Conservation (phyloP, 176 grass and related monocot genomes). For the Raddia guianensis region DNA sequence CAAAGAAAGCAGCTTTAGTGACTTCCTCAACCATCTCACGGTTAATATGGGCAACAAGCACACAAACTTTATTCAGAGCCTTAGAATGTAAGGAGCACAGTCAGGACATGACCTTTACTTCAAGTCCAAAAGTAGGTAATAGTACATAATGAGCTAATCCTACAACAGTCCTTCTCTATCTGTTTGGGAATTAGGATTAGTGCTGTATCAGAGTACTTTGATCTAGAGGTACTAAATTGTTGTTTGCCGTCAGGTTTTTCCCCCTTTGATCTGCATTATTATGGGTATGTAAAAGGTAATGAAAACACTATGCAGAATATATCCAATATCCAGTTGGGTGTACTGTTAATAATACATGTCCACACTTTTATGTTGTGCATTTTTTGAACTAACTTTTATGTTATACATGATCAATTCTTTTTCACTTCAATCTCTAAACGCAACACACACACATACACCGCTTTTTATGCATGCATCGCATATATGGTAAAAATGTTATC, state of each 20-base stretch:
- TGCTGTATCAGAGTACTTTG: not conserved
- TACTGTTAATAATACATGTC: not conserved
- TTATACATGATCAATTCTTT: not conserved
- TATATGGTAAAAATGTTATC: too few species aligned
- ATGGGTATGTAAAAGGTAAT: constrained; percentile 25
- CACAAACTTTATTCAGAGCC: constrained; percentile 59
- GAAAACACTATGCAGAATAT: constrained; percentile 15
- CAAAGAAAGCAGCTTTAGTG: constrained; percentile 67
- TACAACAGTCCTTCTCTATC: not conserved
- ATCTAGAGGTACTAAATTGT: too few species aligned
- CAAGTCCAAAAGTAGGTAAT: constrained; percentile 23
- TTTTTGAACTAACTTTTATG: not conserved
- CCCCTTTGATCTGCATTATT: not conserved
- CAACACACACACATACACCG: too few species aligned
- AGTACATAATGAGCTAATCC: not conserved
- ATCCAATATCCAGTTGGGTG: not conserved
- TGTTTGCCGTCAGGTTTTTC: constrained; percentile 7
- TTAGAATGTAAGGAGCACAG: constrained; percentile 34
- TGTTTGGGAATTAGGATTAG: constrained; percentile 2
- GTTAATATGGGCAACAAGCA: constrained; percentile 23
- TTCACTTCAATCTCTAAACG: not conserved
- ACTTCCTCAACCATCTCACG: constrained; percentile 66
- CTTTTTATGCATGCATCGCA: not conserved
- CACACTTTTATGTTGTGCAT: not conserved
- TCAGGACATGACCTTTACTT: not conserved